These are phyloP conservation scores for Euphorbia lathyris DNA, from an alignment of 345 rosid species.

Conservation along the genomic window DNA sequence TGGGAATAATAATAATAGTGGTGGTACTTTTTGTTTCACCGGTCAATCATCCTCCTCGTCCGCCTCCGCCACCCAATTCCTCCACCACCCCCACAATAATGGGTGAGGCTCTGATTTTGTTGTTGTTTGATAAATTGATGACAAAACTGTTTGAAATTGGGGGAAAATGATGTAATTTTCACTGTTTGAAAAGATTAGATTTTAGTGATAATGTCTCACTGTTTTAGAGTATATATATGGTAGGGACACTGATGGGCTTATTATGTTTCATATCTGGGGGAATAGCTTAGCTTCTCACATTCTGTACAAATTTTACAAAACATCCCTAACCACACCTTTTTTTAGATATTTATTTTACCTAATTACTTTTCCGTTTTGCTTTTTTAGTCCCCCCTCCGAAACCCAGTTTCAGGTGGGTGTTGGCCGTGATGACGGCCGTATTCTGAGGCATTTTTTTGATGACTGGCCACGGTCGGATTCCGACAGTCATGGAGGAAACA, in stretches of 20 bases:
- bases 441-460: conserved; percentile 76
- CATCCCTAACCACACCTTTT: conserved; percentile 52
- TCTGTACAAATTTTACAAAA: conserved; percentile 41
- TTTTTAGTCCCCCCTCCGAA: no score
- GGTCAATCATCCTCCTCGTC: conserved; percentile 53
- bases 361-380: background rate
- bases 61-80: conserved; percentile 54
- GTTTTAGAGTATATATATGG: background rate
- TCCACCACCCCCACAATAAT: conserved; percentile 47
- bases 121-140: background rate
- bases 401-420: no score
- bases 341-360: conserved; percentile 7
- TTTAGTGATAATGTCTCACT: background rate
- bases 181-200: conserved; percentile 5
- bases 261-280: conserved; percentile 26
- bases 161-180: conserved; percentile 5
- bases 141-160: background rate
- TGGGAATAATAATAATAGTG: conserved; percentile 37
- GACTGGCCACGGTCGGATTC: conserved; percentile 81
- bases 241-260: conserved; percentile 28
- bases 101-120: conserved; percentile 35
- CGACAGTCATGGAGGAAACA: conserved; percentile 33
- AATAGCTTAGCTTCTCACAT: conserved; percentile 37
- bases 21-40: conserved; percentile 38
- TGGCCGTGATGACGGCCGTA: conserved; percentile 46